Evolutionary conservation across 257 asterid genomes (phyloP).

Genomic region (Anisodus tanguticus): DNA sequence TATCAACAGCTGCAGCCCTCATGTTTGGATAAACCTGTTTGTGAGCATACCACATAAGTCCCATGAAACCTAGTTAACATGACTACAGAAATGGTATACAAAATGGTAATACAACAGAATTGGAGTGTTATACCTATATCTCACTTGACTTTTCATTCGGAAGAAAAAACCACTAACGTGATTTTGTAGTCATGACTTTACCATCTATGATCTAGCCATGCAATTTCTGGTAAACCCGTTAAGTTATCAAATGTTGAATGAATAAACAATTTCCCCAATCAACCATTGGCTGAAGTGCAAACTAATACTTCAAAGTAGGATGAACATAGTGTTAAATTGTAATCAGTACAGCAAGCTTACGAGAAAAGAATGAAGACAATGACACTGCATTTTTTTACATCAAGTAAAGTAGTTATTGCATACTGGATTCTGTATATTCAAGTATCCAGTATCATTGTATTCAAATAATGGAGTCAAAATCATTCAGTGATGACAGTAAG

Average conservation of each 20-base stretch:
- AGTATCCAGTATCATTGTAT: background rate
- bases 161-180: background rate
- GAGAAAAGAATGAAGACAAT: background rate
- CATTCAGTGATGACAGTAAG: background rate
- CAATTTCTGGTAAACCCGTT: background rate
- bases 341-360: background rate
- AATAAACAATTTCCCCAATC: background rate
- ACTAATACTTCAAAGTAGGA: background rate
- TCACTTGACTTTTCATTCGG: background rate
- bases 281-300: background rate
- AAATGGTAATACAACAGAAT: background rate
- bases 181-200: background rate
- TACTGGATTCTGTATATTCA: background rate
- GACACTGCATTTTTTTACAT: background rate
- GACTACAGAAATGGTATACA: background rate
- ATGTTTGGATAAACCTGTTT: slow-evolving; percentile 83
- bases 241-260: background rate
- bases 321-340: background rate
- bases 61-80: slow-evolving; percentile 7
- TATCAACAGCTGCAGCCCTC: slow-evolving; percentile 74
- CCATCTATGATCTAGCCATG: background rate
- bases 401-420: background rate
- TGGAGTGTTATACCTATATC: background rate
- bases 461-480: background rate
- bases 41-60: slow-evolving; percentile 33